phyloP scores from a whole-genome alignment of 768 basidiomycete species.

The Boletellus ananiceps region DNA sequence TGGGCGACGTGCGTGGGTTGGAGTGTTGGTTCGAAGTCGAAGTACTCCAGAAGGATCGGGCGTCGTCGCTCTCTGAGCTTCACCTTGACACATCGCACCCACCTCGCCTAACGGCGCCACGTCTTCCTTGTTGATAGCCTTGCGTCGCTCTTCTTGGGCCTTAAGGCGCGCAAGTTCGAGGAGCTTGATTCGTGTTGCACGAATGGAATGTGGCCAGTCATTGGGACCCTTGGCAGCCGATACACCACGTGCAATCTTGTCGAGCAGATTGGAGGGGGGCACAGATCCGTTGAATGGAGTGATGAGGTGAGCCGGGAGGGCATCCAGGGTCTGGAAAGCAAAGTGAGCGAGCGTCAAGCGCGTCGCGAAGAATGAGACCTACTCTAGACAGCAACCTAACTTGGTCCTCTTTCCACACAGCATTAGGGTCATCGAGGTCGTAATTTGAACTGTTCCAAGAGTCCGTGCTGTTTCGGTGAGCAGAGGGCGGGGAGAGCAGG shows the following conservation, averaged over 20 bases:
- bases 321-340: conserved; percentile 60
- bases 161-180: conserved; percentile 70
- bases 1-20: conserved; percentile 43
- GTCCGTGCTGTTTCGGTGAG: conserved; percentile 63
- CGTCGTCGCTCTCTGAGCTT: conserved; percentile 12
- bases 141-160: conserved; percentile 49
- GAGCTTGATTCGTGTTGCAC: conserved; percentile 78
- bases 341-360: conserved; percentile 5
- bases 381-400: conserved; percentile 64
- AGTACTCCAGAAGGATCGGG: conserved; percentile 38
- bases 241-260: conserved; percentile 80
- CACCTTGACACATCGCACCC: conserved; percentile 6
- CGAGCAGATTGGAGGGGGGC: conserved; percentile 80
- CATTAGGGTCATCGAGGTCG: conserved; percentile 56
- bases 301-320: conserved; percentile 76
- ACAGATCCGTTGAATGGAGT: conserved; percentile 83
- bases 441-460: conserved; percentile 82
- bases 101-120: conserved; percentile 17
- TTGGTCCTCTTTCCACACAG: conserved; percentile 75
- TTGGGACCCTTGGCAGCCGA: conserved; percentile 66
- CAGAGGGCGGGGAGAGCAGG: conserved; percentile 40
- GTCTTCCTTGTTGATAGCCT: conserved; percentile 46
- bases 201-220: conserved; percentile 81
- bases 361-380: conserved; percentile 16
- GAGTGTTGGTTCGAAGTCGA: conserved; percentile 48